Percentiles rank a stretch among this genome's conserved stretches.
These are phyloP conservation scores for Triticum dicoccoides DNA, from an alignment of 176 grass and related monocot species.

Conservation along the genomic window DNA sequence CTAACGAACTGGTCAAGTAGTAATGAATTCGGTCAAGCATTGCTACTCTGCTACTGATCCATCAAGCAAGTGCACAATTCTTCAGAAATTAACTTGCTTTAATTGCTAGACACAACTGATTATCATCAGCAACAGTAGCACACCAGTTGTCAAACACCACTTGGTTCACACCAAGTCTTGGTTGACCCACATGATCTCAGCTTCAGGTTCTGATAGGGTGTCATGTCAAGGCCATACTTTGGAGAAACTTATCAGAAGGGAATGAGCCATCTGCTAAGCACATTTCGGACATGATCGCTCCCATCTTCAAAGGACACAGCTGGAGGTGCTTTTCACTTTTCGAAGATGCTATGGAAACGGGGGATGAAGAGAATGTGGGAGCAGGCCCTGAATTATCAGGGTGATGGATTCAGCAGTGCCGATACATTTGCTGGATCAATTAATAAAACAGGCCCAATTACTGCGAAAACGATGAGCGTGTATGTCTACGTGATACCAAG, in stretches of 20 bases:
- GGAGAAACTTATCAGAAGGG: neutral
- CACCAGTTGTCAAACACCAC: neutral
- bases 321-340: neutral
- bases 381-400: neutral
- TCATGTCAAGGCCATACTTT: neutral
- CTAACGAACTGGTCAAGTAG: neutral
- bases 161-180: neutral
- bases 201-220: neutral
- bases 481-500: neutral
- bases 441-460: slow-evolving; percentile 17
- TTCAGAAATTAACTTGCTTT: slow-evolving; percentile 15
- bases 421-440: neutral
- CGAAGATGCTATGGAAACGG: neutral
- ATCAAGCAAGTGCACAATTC: neutral
- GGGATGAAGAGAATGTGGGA: slow-evolving; percentile 8
- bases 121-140: neutral
- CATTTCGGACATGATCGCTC: neutral
- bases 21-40: neutral
- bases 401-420: neutral
- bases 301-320: neutral
- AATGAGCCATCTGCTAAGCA: neutral
- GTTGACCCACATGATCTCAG: neutral
- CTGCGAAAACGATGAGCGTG: slow-evolving; percentile 1
- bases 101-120: slow-evolving; percentile 7
- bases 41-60: neutral